These are phyloP conservation scores for Pseudogymnoascus sp. DNA, from an alignment of 2,329 filamentous ascomycete genomes.

Conservation along the genomic window DNA sequence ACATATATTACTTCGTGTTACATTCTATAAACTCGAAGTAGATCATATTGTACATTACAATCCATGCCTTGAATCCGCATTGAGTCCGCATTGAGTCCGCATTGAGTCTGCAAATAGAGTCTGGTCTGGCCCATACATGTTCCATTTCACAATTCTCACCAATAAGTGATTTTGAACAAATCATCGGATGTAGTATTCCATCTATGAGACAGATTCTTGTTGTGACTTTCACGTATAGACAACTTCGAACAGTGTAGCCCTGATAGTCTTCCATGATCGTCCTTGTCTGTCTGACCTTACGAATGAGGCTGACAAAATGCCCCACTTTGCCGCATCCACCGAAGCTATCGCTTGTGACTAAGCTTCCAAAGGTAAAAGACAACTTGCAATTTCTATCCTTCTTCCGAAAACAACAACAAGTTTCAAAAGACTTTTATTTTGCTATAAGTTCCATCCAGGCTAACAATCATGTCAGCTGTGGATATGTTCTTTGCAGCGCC, in stretches of 20 bases:
- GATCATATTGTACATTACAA: neutral
- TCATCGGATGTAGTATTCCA: neutral
- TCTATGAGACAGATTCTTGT: neutral
- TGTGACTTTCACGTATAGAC: neutral
- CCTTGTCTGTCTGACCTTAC: neutral
- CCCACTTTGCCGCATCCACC: neutral
- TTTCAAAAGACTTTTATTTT: neutral
- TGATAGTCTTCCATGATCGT: neutral
- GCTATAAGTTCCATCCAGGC: slow-evolving; percentile 1
- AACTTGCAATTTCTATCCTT: slow-evolving; percentile 4
- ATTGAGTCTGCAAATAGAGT: neutral
- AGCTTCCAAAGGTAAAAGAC: slow-evolving; percentile 5
- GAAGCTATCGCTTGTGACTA: slow-evolving; percentile 1
- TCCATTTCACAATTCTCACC: neutral
- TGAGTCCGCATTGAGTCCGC: neutral
- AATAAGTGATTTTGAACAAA: neutral
- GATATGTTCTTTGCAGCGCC: slow-evolving; percentile 58
- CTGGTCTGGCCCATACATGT: neutral
- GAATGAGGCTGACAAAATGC: neutral
- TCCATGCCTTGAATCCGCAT: neutral
- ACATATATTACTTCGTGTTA: neutral
- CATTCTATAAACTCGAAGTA: neutral
- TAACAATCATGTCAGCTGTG: slow-evolving; percentile 28
- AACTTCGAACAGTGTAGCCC: neutral
- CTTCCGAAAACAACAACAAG: slow-evolving; percentile 4